A percentile compares a stretch with the other conserved stretches of the same genome.
phyloP scores from a whole-genome alignment of 73 alveolate species.

The Paramecium primaurelia region DNA sequence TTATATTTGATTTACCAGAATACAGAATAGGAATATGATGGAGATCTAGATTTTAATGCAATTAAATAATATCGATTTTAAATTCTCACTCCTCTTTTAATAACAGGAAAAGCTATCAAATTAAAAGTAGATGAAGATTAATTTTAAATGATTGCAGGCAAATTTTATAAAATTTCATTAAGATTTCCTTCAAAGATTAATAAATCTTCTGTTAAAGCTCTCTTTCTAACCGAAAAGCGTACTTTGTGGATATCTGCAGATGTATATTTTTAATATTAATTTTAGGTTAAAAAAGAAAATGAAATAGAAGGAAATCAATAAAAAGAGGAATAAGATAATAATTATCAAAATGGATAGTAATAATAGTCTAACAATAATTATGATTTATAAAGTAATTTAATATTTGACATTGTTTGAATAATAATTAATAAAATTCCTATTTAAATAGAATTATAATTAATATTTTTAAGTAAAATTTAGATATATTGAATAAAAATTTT shows the following conservation, averaged over 20 bases:
- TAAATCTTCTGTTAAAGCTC: not conserved
- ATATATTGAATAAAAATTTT: not conserved
- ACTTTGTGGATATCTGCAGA: not conserved
- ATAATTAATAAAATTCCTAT: too few relatives aligned
- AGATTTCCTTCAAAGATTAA: conserved; percentile 53
- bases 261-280: not conserved
- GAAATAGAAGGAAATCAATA: not conserved
- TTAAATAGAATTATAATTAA: too few relatives aligned
- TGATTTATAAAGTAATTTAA: not conserved
- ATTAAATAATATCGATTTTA: conserved; percentile 12
- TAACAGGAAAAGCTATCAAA: conserved; percentile 58
- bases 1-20: not conserved
- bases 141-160: conserved; percentile 46
- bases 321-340: not conserved
- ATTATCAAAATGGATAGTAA: not conserved
- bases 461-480: not conserved
- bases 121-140: conserved; percentile 36
- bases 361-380: not conserved
- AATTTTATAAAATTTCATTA: conserved; percentile 33
- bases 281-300: not conserved
- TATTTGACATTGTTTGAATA: conserved; percentile 14
- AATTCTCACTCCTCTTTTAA: conserved; percentile 36
- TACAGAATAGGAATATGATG: conserved; percentile 55
- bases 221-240: conserved; percentile 23
- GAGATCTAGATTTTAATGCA: not conserved